phyloP scores from a whole-genome alignment of 345 rosid species.

The Citrus medica region DNA sequence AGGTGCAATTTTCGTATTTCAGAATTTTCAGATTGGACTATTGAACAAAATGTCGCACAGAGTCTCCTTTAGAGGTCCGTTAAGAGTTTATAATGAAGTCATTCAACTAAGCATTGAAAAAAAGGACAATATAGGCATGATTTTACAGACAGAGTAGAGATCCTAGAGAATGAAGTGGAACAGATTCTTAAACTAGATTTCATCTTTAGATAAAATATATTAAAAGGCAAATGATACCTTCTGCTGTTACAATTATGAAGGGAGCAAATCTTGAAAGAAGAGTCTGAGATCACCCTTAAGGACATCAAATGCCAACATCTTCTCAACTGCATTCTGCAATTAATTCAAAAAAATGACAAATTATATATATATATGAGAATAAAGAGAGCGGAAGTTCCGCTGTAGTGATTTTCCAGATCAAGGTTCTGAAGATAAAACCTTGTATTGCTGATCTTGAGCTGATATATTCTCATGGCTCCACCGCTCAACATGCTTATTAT shows the following conservation, averaged over 20 bases:
- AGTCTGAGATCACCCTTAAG: constrained; percentile 49
- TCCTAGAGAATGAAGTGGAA: background rate
- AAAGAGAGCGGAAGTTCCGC: background rate
- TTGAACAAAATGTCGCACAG: no score
- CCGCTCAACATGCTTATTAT: constrained; percentile 43
- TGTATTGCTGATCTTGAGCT: constrained; percentile 59
- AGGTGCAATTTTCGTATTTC: background rate
- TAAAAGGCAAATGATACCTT: constrained; percentile 5
- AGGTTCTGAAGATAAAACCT: constrained; percentile 38
- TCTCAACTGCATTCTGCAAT: constrained; percentile 67
- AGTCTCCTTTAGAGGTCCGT: background rate
- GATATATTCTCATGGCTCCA: constrained; percentile 53
- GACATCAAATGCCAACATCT: constrained; percentile 59
- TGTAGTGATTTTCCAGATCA: background rate
- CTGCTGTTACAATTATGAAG: constrained; percentile 21
- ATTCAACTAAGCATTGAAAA: background rate
- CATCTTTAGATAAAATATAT: background rate
- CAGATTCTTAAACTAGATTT: background rate
- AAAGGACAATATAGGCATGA: background rate
- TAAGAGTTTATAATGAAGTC: background rate
- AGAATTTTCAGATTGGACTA: background rate
- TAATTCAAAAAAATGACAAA: background rate
- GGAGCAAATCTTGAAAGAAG: constrained; percentile 59
- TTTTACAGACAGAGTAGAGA: background rate
- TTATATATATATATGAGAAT: background rate